These are phyloP conservation scores for Zygotorulaspora danielsina DNA, from an alignment of 805 yeast genomes.

Conservation along the genomic window DNA sequence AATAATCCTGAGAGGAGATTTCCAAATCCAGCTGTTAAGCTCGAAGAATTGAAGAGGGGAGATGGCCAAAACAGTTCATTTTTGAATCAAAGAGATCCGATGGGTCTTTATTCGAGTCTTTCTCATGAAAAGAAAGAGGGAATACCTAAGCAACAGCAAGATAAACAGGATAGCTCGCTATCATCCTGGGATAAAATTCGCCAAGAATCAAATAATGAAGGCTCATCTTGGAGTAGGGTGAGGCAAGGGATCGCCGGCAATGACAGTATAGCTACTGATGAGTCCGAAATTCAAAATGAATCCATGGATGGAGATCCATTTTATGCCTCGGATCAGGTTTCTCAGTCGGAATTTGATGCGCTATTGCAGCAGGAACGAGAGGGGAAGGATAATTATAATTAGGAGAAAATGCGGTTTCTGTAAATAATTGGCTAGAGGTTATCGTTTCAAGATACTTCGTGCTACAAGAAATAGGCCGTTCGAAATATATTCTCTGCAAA, in stretches of 20 bases:
- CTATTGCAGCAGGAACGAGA: conserved; percentile 18
- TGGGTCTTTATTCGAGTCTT: conserved; percentile 38
- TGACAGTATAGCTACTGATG: background rate
- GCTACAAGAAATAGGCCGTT: no score
- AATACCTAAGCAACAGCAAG: conserved; percentile 7
- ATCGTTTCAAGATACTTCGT: no score
- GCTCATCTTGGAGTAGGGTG: conserved; percentile 33
- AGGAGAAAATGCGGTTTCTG: background rate
- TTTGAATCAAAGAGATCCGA: conserved; percentile 38
- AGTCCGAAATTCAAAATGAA: conserved; percentile 1
- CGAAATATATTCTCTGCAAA: no score
- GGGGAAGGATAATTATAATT: conserved; percentile 8
- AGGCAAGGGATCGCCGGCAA: conserved; percentile 17
- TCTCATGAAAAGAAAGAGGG: conserved; percentile 20
- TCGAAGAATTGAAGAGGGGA: conserved; percentile 29
- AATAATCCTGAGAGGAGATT: conserved; percentile 49
- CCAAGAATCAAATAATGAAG: conserved; percentile 23
- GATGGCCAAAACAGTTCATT: conserved; percentile 17
- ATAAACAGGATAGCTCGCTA: background rate
- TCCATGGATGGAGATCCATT: conserved; percentile 11
- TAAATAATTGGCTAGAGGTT: no score
- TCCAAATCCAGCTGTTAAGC: conserved; percentile 49
- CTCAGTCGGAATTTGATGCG: conserved; percentile 21
- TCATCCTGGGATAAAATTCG: conserved; percentile 41
- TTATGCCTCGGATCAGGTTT: conserved; percentile 7